These are phyloP conservation scores for Tympanopsis confertula DNA, from an alignment of 2,329 filamentous ascomycete species.

Conservation along the genomic window DNA sequence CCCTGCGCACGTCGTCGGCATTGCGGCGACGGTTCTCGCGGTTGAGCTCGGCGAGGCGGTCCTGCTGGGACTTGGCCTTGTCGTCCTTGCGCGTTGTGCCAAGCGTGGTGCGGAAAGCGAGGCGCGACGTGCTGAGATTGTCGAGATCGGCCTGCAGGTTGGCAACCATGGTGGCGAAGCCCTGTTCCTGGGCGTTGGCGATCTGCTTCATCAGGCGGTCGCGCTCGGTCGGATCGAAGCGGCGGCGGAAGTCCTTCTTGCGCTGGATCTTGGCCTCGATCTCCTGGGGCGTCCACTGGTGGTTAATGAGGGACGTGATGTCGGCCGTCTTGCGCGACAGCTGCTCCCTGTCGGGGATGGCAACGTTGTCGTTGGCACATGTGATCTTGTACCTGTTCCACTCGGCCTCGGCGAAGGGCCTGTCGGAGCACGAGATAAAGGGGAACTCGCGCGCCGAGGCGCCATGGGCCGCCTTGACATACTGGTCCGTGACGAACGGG, in stretches of 20 bases:
- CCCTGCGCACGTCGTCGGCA: conserved; percentile 79
- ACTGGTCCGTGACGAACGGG: conserved; percentile 73
- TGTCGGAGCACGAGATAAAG: conserved; percentile 82
- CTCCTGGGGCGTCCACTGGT: conserved; percentile 72
- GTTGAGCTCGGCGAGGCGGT: conserved; percentile 75
- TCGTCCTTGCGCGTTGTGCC: conserved; percentile 28
- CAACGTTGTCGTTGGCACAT: conserved; percentile 59
- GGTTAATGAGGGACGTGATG: conserved; percentile 69
- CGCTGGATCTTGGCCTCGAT: conserved; percentile 68
- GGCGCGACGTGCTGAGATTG: conserved; percentile 53
- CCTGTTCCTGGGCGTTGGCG: conserved; percentile 51
- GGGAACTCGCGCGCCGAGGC: conserved; percentile 76
- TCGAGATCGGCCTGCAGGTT: conserved; percentile 50
- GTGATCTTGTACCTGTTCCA: conserved; percentile 70
- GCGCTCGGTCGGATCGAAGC: conserved; percentile 56
- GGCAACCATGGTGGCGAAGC: conserved; percentile 44
- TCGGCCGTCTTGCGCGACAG: conserved; percentile 65
- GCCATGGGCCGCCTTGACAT: conserved; percentile 70
- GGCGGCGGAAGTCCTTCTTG: conserved; percentile 55
- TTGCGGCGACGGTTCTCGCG: conserved; percentile 74
- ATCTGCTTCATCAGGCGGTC: conserved; percentile 54
- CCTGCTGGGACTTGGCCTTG: conserved; percentile 50
- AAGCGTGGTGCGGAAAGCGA: conserved; percentile 61
- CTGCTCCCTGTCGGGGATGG: conserved; percentile 60
- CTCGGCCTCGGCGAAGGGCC: conserved; percentile 71